A percentile compares a stretch with the other conserved stretches of the same genome.
Conservation (phyloP, 768 basidiomycete species). For the Lentinula aciculospora region DNA sequence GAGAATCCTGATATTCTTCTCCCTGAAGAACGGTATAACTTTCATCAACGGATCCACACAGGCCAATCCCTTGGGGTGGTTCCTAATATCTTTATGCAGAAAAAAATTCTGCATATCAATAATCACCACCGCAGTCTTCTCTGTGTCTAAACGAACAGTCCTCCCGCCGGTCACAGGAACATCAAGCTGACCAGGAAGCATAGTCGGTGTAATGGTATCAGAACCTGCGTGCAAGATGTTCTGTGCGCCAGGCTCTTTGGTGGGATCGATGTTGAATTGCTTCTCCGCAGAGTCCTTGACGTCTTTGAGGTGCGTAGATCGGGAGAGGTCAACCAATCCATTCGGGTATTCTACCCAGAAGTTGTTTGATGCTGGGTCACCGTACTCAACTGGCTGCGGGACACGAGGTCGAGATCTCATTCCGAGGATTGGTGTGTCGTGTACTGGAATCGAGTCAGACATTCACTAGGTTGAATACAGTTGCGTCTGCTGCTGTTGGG, state of each 20-base stretch:
- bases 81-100: constrained; percentile 53
- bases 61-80: constrained; percentile 48
- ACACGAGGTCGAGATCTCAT: constrained; percentile 45
- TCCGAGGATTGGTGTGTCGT: constrained; percentile 36
- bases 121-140: constrained; percentile 51
- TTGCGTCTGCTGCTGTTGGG: no score
- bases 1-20: constrained; percentile 48
- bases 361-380: constrained; percentile 33
- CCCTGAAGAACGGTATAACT: constrained; percentile 40
- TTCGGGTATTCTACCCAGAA: constrained; percentile 71
- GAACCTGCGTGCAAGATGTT: constrained; percentile 7
- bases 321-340: constrained; percentile 57
- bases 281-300: neutral
- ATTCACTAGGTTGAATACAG: no score
- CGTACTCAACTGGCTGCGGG: constrained; percentile 42
- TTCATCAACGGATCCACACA: constrained; percentile 53
- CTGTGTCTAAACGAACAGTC: constrained; percentile 42
- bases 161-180: constrained; percentile 49
- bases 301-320: constrained; percentile 31
- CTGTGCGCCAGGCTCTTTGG: neutral
- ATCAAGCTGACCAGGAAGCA: constrained; percentile 39
- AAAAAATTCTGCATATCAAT: constrained; percentile 78
- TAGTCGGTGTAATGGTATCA: constrained; percentile 19
- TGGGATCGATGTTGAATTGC: constrained; percentile 8
- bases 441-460: constrained; percentile 12